Evolutionary conservation across 2,329 filamentous ascomycete genomes (phyloP).

Genomic region (Sclerotinia spermophila): DNA sequence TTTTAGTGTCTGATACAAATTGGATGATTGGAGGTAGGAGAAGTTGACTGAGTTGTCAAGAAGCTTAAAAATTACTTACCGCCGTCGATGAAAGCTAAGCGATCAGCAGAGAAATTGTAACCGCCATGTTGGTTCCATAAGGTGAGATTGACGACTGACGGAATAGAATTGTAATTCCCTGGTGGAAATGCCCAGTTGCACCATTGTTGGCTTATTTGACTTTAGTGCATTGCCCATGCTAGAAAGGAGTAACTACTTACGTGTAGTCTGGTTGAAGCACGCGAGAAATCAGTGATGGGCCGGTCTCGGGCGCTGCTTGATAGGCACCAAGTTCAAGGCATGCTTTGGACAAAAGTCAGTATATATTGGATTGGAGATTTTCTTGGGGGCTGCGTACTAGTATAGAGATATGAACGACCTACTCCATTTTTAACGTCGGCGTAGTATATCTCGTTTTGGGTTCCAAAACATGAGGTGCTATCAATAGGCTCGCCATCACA

Average conservation of each 20-base stretch:
- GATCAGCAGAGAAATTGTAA: conserved; percentile 44
- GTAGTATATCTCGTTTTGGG: conserved; percentile 41
- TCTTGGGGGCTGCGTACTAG: conserved; percentile 30
- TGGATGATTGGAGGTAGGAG: background rate
- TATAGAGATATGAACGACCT: conserved; percentile 48
- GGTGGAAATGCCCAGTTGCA: conserved; percentile 51
- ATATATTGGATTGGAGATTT: background rate
- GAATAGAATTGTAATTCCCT: conserved; percentile 45
- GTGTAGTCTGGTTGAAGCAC: conserved; percentile 48
- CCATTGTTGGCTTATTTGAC: conserved; percentile 41
- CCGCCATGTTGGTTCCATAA: conserved; percentile 47
- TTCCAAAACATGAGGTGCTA: conserved; percentile 46
- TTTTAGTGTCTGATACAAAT: conserved; percentile 7
- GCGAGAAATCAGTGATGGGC: conserved; percentile 46
- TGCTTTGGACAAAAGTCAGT: conserved; percentile 25
- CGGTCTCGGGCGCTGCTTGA: conserved; percentile 44
- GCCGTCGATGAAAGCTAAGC: conserved; percentile 51
- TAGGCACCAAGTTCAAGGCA: conserved; percentile 49
- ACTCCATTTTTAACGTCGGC: conserved; percentile 42
- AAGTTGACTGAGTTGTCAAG: background rate
- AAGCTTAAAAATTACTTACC: conserved; percentile 30
- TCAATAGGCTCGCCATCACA: conserved; percentile 43
- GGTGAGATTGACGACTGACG: conserved; percentile 42
- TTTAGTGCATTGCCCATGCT: background rate
- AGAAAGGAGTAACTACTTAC: conserved; percentile 35